Evolutionary conservation across 139 green algal genomes (phyloP), one percentile per base, ranked within the genome.

Genomic region (Closterium sp.): DNA sequence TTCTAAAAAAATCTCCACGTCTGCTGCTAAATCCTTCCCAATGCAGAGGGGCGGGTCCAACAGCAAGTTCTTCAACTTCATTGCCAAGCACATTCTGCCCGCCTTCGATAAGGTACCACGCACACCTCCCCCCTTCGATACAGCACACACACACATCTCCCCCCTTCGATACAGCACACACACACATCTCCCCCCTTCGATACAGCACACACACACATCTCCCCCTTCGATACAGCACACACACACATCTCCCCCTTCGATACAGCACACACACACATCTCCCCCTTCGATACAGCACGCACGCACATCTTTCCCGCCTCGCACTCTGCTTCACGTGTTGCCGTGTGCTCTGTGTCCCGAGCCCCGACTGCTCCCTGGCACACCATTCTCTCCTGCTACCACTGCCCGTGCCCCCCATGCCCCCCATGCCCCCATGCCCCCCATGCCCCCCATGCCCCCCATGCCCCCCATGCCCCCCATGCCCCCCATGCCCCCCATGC

Each of bases 1-100:
- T n/a, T n/a, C n/a, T n/a, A n/a, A n/a, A n/a, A n/a, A n/a, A n/a
- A n/a, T n/a, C n/a, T n/a, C n/a, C n/a, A n/a, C n/a, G n/a, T n/a
- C n/a, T n/a, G n/a, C n/a, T n/a, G n/a, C n/a, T n/a, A n/a, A n/a
- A n/a, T n/a, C n/a, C n/a, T n/a, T 76, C 12, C 25, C 10, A 3
- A 28, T 28, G 55, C 90, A 93, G 91, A 81, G 43, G n/a, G 91
- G 91, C n/a, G 91, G 28, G 28, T 93, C 91, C 23, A 93, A 90
- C 33, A 66, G 23, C 34, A 66, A 88, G 34, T 93, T 93, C 84
- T 30, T 93, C 25, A 91, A 31, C 19, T 93, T 90, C 84, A 84
- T 93, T 69, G 55, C 32, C 38, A 93, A 88, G 23, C 35, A 93
- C 35, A 30, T 93, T n/a, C 76, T 93, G 25, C 91, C 91, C 10